A percentile compares a stretch with the other conserved stretches of the same genome.
Evolutionary conservation across 768 basidiomycete species (phyloP).

Genomic region (Lyophyllum semitale): DNA sequence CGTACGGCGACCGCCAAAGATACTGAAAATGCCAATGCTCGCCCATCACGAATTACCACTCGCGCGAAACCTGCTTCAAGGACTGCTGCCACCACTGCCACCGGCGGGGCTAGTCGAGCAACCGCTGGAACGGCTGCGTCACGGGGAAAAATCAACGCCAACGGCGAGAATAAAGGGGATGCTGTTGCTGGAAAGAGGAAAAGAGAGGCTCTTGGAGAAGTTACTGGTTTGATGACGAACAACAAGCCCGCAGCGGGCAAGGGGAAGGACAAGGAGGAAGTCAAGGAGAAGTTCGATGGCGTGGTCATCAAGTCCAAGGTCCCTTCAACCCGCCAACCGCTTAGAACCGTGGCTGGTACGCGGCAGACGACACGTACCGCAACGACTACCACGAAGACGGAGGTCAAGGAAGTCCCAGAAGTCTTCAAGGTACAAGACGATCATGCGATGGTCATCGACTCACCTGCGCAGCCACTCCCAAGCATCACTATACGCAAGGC

Average conservation of each 20-base stretch:
- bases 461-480: constrained; percentile 38
- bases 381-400: constrained; percentile 18
- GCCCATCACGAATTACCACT: constrained; percentile 58
- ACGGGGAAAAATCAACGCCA: constrained; percentile 47
- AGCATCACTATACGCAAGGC: constrained; percentile 42
- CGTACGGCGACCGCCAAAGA: constrained; percentile 56
- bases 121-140: constrained; percentile 54
- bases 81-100: constrained; percentile 36
- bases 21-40: constrained; percentile 75
- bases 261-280: constrained; percentile 63
- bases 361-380: constrained; percentile 38
- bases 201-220: constrained; percentile 79
- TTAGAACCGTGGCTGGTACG: constrained; percentile 52
- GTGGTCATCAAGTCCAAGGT: constrained; percentile 60
- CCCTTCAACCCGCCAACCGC: constrained; percentile 48
- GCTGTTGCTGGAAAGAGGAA: constrained; percentile 68
- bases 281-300: constrained; percentile 59
- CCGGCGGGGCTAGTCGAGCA: constrained; percentile 46
- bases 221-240: constrained; percentile 45
- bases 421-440: constrained; percentile 38
- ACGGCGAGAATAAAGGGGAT: constrained; percentile 44
- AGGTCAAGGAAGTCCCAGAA: constrained; percentile 30
- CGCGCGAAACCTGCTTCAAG: constrained; percentile 61
- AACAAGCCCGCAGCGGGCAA: constrained; percentile 48
- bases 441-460: constrained; percentile 57